Conservation (phyloP, 768 basidiomycete species). For the Dentipellis fragilis region DNA sequence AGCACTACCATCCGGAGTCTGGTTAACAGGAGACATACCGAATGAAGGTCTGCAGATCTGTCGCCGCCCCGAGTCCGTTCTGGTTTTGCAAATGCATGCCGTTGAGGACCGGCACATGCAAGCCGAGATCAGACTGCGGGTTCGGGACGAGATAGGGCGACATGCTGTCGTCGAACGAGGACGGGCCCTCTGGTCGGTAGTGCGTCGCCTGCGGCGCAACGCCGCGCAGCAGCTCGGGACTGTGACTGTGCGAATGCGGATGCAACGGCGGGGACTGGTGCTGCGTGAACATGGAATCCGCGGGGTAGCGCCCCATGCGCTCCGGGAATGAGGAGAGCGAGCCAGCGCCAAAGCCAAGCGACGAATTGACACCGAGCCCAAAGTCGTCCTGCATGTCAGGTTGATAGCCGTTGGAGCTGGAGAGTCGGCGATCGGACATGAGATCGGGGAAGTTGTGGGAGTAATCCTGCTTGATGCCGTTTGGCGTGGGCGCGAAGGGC, state of each 20-base stretch:
- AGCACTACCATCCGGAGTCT: background rate
- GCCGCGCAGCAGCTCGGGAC: constrained; percentile 50
- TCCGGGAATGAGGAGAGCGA: constrained; percentile 42
- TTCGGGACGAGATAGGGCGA: constrained; percentile 42
- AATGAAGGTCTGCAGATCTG: constrained; percentile 73
- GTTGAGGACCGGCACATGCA: constrained; percentile 54
- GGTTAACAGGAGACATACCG: constrained; percentile 33
- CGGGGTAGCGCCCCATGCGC: constrained; percentile 40
- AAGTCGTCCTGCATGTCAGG: constrained; percentile 61
- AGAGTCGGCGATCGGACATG: constrained; percentile 48
- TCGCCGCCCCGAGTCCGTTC: constrained; percentile 41
- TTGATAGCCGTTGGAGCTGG: constrained; percentile 37
- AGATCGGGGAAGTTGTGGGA: constrained; percentile 45
- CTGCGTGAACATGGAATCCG: constrained; percentile 45
- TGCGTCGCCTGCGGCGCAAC: constrained; percentile 67
- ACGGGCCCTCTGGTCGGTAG: constrained; percentile 43
- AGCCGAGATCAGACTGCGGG: constrained; percentile 45
- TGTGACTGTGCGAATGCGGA: constrained; percentile 26
- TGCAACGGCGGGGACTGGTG: constrained; percentile 35
- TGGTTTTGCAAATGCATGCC: constrained; percentile 46
- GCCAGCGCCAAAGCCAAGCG: constrained; percentile 30
- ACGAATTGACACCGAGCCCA: constrained; percentile 33
- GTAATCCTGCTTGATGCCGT: constrained; percentile 38
- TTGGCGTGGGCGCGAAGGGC: constrained; percentile 32
- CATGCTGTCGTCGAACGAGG: constrained; percentile 46